Conservation (phyloP, 352 stramenopile species). For the Elongisporangium prolatum region DNA sequence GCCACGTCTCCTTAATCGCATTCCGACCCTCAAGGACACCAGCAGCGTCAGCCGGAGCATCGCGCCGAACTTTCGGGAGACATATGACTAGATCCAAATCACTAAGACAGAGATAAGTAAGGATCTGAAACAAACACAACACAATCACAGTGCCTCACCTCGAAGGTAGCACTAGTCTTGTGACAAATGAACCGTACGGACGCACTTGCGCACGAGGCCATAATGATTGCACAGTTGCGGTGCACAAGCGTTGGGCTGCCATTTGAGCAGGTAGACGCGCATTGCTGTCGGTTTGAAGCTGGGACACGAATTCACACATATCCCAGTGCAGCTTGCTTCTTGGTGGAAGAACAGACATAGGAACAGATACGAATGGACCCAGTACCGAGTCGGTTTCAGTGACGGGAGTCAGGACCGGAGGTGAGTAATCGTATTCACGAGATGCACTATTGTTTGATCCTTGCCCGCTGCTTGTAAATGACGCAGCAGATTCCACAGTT, state of each 20-base stretch:
- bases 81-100: constrained; percentile 98
- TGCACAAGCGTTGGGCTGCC: constrained; percentile 72
- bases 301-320: constrained; percentile 80
- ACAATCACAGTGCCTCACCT: constrained; percentile 25
- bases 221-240: constrained; percentile 79
- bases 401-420: not conserved
- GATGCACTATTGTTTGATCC: not conserved
- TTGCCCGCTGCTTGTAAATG: not conserved
- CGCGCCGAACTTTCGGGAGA: constrained; percentile 94
- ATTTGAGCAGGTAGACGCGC: constrained; percentile 64
- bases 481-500: not conserved
- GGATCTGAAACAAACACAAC: constrained; percentile 1
- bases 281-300: constrained; percentile 73
- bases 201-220: constrained; percentile 96
- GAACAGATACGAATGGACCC: constrained; percentile 79
- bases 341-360: constrained; percentile 77
- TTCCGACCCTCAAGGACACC: constrained; percentile 97
- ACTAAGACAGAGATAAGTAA: constrained; percentile 20
- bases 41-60: constrained; percentile 92
- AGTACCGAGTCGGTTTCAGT: constrained; percentile 29
- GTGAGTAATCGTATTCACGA: not conserved
- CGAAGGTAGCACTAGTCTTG: constrained; percentile 92
- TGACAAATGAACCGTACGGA: constrained; percentile 96
- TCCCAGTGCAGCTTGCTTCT: constrained; percentile 86
- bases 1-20: constrained; percentile 97